A percentile compares a stretch with the other conserved stretches of the same genome.
phyloP scores from a whole-genome alignment of 2,329 filamentous ascomycete genomes.

The Phaeosphaeria sp. region DNA sequence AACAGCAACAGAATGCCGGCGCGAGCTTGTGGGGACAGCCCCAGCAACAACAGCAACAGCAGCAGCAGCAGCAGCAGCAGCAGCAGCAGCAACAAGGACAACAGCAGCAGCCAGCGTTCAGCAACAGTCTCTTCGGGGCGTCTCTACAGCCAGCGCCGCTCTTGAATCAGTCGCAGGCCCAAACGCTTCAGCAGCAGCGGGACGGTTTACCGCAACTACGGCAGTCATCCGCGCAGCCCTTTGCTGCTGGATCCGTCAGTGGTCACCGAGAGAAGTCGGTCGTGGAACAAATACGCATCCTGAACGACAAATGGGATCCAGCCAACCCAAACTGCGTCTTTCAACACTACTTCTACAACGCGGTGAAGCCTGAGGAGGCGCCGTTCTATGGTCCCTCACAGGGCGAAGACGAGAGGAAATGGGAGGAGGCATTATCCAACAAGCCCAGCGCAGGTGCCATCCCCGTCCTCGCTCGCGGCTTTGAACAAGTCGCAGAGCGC shows the following conservation, averaged over 20 bases:
- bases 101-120: constrained; percentile 49
- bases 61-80: constrained; percentile 49
- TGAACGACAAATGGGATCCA: constrained; percentile 78
- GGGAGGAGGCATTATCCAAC: constrained; percentile 82
- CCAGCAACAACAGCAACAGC: constrained; percentile 47
- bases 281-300: constrained; percentile 73
- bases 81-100: constrained; percentile 48
- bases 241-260: constrained; percentile 31
- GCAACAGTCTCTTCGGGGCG: constrained; percentile 49
- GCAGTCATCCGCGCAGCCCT: constrained; percentile 36
- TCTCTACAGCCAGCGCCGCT: constrained; percentile 39
- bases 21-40: constrained; percentile 49
- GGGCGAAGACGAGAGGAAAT: constrained; percentile 76
- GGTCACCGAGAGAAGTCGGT: constrained; percentile 69
- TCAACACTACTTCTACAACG: constrained; percentile 87
- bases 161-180: constrained; percentile 34
- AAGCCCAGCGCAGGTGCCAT: constrained; percentile 79
- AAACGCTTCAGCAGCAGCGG: constrained; percentile 47
- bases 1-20: constrained; percentile 44
- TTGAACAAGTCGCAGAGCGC: constrained; percentile 72
- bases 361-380: constrained; percentile 75
- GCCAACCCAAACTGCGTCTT: constrained; percentile 72
- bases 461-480: constrained; percentile 77
- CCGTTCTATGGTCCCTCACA: constrained; percentile 76
- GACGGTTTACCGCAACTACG: constrained; percentile 45